These are phyloP conservation scores for Hypoxylon sp. DNA, from an alignment of 2,329 filamentous ascomycete species.

Conservation along the genomic window DNA sequence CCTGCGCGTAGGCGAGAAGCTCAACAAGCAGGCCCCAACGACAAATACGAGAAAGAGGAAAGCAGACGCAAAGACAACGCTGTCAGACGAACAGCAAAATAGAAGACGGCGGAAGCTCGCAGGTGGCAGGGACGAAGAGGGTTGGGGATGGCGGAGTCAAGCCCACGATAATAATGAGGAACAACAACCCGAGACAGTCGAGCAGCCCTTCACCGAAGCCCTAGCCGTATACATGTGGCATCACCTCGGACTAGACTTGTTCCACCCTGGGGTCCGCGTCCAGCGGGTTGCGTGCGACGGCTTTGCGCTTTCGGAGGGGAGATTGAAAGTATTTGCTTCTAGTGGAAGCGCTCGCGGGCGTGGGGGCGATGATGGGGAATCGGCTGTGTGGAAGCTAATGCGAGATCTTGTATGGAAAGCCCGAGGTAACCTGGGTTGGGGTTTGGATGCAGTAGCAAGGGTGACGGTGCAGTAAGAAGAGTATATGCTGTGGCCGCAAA, in stretches of 20 bases:
- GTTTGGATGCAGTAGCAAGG: slow-evolving; percentile 2
- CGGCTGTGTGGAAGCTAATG: slow-evolving; percentile 40
- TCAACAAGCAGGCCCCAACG: slow-evolving; percentile 22
- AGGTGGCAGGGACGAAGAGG: slow-evolving; percentile 65
- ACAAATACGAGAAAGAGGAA: slow-evolving; percentile 54
- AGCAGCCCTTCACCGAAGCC: slow-evolving; percentile 66
- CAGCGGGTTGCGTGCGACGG: slow-evolving; percentile 69
- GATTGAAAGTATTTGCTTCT: slow-evolving; percentile 63
- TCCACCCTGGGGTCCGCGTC: slow-evolving; percentile 68
- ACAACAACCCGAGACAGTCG: slow-evolving; percentile 13
- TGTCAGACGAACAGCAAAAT: slow-evolving; percentile 37
- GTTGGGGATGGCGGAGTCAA: slow-evolving; percentile 65
- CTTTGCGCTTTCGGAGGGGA: slow-evolving; percentile 67
- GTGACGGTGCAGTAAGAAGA: not conserved
- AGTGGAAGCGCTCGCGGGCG: slow-evolving; percentile 15
- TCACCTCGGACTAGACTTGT: slow-evolving; percentile 69
- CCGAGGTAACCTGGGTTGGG: slow-evolving; percentile 25
- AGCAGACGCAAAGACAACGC: slow-evolving; percentile 21
- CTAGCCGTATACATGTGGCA: slow-evolving; percentile 65
- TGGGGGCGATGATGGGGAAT: slow-evolving; percentile 9
- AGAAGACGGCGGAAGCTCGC: slow-evolving; percentile 63
- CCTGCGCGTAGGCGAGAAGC: slow-evolving; percentile 57
- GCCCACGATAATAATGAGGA: not conserved
- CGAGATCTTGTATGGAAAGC: slow-evolving; percentile 37
- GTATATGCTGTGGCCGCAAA: not conserved